Base-by-base conservation (phyloP, 2,329 filamentous ascomycete species). In the Aspergillus fijiensis region DNA sequence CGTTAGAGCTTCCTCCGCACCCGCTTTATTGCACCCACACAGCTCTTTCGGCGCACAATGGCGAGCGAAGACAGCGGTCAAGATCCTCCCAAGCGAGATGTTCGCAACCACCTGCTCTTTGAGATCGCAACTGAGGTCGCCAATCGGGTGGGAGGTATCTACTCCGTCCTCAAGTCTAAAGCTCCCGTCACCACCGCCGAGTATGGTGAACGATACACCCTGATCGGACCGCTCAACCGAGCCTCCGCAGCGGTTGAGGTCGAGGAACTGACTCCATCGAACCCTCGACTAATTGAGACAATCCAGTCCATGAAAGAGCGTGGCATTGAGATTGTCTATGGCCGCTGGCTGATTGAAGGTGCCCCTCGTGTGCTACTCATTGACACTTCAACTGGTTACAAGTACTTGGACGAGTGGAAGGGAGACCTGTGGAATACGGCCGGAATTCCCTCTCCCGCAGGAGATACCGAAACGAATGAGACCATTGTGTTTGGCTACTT, bases 101-200 rank as follows among this genome's bases (percentile, higher is more conserved):
- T 98, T 72, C 92, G 90, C 81, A 95, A 96, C 78, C 95, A 98
- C 80, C 84, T 96, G 72, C 89, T 99, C 69, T 99, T 99, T 75
- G 95, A 99, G 81, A 84, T 98, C 71, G 92, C 95, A 62, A 98
- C 95, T 23, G 95, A 99, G 77, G 95, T 98, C 69, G 95, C 95
- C 63, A 96, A 98, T 83, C 87, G 95, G 85, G 95, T 99, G 63
- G 95, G 95, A 73, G 95, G 95, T 71, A 99, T 99, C 80, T 99
- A 99, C 83, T 98, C 94, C 16, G 95, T 99, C 67, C 88, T 99
- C 79, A 99, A 99, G 80, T 99, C 95, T 63, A 99, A 99, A 79
- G 94, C 95, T 42, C 94, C 95, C 54, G 95, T 98, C 63, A 98
- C 95, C 49, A 97, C 94, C 0, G 92, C 92, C 63, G 95, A 99